These are phyloP conservation scores for Avena atlantica DNA, from an alignment of 176 grass and related monocot species.

Conservation along the genomic window DNA sequence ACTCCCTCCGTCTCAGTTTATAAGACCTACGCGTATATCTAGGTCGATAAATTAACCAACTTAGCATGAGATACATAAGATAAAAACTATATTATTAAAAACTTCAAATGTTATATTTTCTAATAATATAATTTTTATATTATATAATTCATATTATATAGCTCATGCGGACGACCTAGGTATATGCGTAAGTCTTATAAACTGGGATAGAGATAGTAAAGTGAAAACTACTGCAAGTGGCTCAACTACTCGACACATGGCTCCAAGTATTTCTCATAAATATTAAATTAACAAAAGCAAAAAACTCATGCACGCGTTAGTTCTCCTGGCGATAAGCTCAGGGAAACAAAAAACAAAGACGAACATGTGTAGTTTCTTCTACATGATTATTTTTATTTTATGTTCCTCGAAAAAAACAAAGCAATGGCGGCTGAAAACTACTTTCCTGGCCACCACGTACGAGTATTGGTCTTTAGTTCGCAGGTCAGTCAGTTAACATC, in stretches of 20 bases:
- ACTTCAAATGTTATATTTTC: no score
- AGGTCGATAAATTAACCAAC: no score
- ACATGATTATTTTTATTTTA: no score
- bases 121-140: no score
- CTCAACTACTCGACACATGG: constrained; percentile 39
- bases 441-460: not conserved
- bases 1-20: no score
- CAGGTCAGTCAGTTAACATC: constrained; percentile 10
- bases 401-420: not conserved
- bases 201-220: no score
- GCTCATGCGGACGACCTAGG: no score
- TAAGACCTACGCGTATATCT: no score
- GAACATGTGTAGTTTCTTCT: not conserved
- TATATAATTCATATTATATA: no score
- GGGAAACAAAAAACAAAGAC: not conserved
- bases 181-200: no score
- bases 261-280: not conserved
- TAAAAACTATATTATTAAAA: no score
- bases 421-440: constrained; percentile 18
- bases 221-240: not conserved
- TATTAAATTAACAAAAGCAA: not conserved
- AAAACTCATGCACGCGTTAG: not conserved
- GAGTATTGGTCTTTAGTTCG: not conserved
- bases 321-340: constrained; percentile 20
- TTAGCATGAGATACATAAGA: no score